A percentile compares a stretch with the other conserved stretches of the same genome.
Evolutionary conservation across 305 asterid genomes (phyloP).

Genomic region (Fraxinus sp.): DNA sequence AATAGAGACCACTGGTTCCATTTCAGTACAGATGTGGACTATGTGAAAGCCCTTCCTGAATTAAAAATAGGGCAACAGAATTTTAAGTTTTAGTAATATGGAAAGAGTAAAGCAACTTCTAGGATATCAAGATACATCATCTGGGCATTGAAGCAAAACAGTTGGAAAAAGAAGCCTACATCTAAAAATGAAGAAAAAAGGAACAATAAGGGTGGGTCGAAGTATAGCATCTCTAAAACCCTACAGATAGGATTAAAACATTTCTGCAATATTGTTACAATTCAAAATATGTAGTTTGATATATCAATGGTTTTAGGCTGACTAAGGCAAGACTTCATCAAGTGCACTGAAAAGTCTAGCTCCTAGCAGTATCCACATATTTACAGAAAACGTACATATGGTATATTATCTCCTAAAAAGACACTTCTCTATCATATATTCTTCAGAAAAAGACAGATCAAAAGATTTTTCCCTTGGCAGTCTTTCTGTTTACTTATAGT

Average conservation of each 20-base stretch:
- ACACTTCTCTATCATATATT: neutral
- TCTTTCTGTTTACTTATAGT: neutral
- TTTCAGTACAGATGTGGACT: conserved; percentile 81
- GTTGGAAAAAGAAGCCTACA: conserved; percentile 12
- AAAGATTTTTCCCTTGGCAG: neutral
- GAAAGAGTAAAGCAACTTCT: neutral
- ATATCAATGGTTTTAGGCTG: neutral
- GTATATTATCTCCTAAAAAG: conserved; percentile 1
- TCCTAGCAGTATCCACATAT: neutral
- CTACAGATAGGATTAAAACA: neutral
- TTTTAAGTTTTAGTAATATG: conserved; percentile 15
- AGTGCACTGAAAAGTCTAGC: neutral
- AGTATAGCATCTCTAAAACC: conserved; percentile 7
- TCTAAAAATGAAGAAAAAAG: conserved; percentile 3
- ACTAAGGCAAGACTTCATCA: neutral
- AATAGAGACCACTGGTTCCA: conserved; percentile 77
- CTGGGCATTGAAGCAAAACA: conserved; percentile 15
- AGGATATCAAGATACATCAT: neutral
- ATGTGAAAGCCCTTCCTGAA: conserved; percentile 66
- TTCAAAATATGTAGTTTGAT: neutral
- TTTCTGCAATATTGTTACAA: neutral
- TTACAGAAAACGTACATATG: neutral
- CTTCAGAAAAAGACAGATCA: conserved; percentile 2
- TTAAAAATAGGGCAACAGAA: conserved; percentile 19
- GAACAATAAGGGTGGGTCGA: neutral